These are phyloP conservation scores for Phytophthora vignae DNA, from an alignment of 352 stramenopile genomes.

Conservation along the genomic window DNA sequence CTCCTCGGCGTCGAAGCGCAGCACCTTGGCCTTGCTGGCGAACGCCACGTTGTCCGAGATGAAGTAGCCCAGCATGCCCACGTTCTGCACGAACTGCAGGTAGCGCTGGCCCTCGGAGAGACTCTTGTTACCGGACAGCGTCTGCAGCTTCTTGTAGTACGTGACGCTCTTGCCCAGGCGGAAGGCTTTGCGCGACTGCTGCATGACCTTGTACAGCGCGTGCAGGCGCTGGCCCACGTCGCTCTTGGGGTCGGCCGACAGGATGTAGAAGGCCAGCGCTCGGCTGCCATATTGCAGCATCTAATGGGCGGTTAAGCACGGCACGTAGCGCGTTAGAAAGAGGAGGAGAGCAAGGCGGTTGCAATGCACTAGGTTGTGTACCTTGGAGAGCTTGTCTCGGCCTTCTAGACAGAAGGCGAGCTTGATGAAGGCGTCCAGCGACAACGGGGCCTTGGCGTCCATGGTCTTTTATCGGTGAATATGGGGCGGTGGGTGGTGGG, in stretches of 20 bases:
- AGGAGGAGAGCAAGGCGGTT: neutral
- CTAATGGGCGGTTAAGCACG: constrained; percentile 26
- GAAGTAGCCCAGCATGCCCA: constrained; percentile 88
- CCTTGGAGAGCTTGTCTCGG: constrained; percentile 90
- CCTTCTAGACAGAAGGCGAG: constrained; percentile 85
- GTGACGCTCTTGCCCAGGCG: constrained; percentile 86
- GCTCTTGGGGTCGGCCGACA: constrained; percentile 85
- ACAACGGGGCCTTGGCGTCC: constrained; percentile 61
- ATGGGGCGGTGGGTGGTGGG: neutral
- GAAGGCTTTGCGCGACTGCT: constrained; percentile 87
- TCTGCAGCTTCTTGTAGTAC: constrained; percentile 83
- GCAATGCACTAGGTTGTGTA: constrained; percentile 16
- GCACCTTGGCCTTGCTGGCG: constrained; percentile 78
- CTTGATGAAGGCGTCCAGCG: constrained; percentile 67
- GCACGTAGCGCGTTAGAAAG: constrained; percentile 26
- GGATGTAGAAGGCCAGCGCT: constrained; percentile 80
- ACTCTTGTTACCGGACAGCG: constrained; percentile 64
- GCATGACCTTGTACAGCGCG: constrained; percentile 84
- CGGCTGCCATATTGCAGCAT: constrained; percentile 87
- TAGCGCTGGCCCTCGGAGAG: constrained; percentile 57
- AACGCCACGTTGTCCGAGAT: constrained; percentile 91
- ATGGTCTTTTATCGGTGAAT: constrained; percentile 14
- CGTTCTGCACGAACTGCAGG: constrained; percentile 83
- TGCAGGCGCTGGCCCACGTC: constrained; percentile 74
- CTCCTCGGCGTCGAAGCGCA: constrained; percentile 72